Conservation (phyloP, 257 asterid genomes). For the Solanum corneliomulleri region DNA sequence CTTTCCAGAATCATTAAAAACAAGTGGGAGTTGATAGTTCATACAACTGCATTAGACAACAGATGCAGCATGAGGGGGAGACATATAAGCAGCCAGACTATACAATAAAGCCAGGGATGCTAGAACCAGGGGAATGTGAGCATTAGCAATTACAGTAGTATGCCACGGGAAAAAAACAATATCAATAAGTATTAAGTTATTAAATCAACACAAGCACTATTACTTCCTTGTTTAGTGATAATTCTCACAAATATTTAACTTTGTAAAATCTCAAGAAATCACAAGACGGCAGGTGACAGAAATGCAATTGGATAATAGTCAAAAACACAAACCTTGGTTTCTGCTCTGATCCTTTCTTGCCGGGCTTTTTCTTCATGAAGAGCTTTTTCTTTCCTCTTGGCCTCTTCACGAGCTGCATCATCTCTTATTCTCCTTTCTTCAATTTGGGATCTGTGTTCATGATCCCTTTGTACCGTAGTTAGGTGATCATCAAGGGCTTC, state of each 20-base stretch:
- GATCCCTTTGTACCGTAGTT: slow-evolving; percentile 83
- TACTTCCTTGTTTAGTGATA: not conserved
- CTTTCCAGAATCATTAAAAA: not conserved
- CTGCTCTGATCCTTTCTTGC: slow-evolving; percentile 63
- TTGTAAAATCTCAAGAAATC: not conserved
- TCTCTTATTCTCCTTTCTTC: slow-evolving; percentile 89
- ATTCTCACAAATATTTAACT: not conserved
- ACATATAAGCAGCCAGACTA: not conserved
- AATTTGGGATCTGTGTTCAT: slow-evolving; percentile 70
- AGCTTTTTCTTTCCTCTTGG: slow-evolving; percentile 63
- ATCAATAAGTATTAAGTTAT: not conserved
- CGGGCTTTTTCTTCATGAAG: slow-evolving; percentile 54
- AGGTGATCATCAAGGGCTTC: slow-evolving; percentile 90
- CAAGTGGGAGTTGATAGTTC: not conserved
- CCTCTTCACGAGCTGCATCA: slow-evolving; percentile 86
- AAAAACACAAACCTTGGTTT: slow-evolving; percentile 49
- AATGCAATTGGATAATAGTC: not conserved
- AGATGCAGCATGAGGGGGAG: not conserved
- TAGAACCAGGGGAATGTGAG: not conserved
- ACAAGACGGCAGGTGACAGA: not conserved
- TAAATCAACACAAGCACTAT: not conserved
- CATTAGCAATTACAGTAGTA: not conserved
- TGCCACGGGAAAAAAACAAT: not conserved
- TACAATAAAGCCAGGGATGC: not conserved
- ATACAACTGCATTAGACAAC: not conserved